phyloP scores from a whole-genome alignment of 257 asterid genomes.

The Solanum peruvianum region DNA sequence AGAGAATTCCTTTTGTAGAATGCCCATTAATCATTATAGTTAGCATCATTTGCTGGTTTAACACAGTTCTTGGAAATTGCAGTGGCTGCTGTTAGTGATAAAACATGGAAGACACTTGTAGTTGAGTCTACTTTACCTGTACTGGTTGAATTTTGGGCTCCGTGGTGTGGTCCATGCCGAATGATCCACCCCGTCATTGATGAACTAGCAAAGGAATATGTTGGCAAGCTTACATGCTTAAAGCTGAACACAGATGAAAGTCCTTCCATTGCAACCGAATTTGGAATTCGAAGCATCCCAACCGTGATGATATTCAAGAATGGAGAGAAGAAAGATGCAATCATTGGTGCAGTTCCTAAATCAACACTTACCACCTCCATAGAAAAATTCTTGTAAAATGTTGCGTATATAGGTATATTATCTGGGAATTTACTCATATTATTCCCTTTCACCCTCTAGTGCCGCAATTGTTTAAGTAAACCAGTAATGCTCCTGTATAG shows the following conservation, averaged over 20 bases:
- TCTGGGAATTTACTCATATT: not conserved
- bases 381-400: slow-evolving; percentile 61
- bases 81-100: slow-evolving; percentile 51
- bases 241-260: slow-evolving; percentile 82
- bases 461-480: slow-evolving; percentile 13
- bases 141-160: slow-evolving; percentile 95
- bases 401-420: slow-evolving; percentile 5
- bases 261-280: slow-evolving; percentile 66
- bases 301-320: slow-evolving; percentile 72
- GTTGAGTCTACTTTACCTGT: slow-evolving; percentile 50
- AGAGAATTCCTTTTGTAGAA: not conserved
- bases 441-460: slow-evolving; percentile 3
- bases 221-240: slow-evolving; percentile 75
- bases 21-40: not conserved
- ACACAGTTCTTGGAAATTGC: slow-evolving; percentile 14
- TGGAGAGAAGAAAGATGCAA: slow-evolving; percentile 88
- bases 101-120: slow-evolving; percentile 50
- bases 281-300: slow-evolving; percentile 92
- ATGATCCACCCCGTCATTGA: slow-evolving; percentile 82
- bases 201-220: slow-evolving; percentile 60
- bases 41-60: slow-evolving; percentile 3
- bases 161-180: slow-evolving; percentile 98
- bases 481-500: slow-evolving; percentile 48
- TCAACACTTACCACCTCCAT: slow-evolving; percentile 53
- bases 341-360: slow-evolving; percentile 89